Evolutionary conservation across 2,329 filamentous ascomycete genomes (phyloP).

Genomic region (Tympanopsis confertula): DNA sequence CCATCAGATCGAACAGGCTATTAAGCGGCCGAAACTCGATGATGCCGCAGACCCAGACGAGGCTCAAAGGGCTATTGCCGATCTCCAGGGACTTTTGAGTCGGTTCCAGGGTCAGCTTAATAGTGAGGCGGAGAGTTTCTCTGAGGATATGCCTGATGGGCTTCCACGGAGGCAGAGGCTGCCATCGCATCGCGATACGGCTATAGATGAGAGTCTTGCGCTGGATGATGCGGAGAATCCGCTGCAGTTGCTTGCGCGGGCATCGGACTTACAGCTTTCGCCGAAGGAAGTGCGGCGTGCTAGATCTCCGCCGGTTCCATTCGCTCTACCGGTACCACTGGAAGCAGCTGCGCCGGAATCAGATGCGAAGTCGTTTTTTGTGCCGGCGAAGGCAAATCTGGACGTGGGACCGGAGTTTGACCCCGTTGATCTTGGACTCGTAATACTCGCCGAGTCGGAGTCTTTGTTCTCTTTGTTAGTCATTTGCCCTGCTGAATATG

Average conservation of each 20-base stretch:
- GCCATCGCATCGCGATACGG: constrained; percentile 3
- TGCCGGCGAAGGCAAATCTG: constrained; percentile 47
- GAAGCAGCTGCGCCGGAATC: constrained; percentile 23
- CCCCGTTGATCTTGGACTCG: constrained; percentile 58
- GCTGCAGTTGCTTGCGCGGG: constrained; percentile 59
- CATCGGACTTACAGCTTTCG: constrained; percentile 55
- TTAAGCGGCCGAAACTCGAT: constrained; percentile 39
- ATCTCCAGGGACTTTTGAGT: constrained; percentile 27
- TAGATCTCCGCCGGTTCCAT: constrained; percentile 6
- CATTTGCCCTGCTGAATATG: constrained; percentile 3
- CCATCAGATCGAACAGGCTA: constrained; percentile 61
- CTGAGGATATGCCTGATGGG: constrained; percentile 15
- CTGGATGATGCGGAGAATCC: constrained; percentile 68
- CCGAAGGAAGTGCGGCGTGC: constrained; percentile 14
- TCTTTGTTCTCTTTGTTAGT: constrained; percentile 53
- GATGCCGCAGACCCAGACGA: constrained; percentile 24
- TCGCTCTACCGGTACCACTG: constrained; percentile 10
- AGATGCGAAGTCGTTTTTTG: constrained; percentile 54
- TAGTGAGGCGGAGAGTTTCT: constrained; percentile 13
- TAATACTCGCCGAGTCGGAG: constrained; percentile 52
- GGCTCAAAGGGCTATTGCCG: constrained; percentile 30
- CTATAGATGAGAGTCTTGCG: constrained; percentile 38
- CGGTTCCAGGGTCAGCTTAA: constrained; percentile 6
- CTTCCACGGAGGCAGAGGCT: constrained; percentile 10
- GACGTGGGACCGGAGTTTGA: constrained; percentile 55